phyloP scores from a whole-genome alignment of 148 eudicot species.

The Dianthus caryophyllus region DNA sequence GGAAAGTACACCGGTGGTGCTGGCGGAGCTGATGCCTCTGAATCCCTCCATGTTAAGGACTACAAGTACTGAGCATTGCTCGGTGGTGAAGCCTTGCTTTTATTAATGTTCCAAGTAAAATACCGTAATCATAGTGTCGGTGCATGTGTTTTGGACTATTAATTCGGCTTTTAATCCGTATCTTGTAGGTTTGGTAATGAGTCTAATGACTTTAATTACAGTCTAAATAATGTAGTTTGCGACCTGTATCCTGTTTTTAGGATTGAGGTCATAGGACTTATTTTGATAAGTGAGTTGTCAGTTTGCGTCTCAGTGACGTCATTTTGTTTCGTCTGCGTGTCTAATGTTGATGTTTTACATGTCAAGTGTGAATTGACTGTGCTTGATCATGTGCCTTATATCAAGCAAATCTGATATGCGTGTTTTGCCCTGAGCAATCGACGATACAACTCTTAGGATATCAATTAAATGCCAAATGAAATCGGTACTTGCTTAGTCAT shows the following conservation, averaged over 20 bases:
- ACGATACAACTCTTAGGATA: too few species aligned
- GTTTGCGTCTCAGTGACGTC: too few species aligned
- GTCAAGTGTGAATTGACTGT: too few species aligned
- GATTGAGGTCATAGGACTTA: neutral
- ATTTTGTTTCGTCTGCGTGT: too few species aligned
- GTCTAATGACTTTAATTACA: too few species aligned
- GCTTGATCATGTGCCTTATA: too few species aligned
- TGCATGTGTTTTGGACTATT: conserved; percentile 13
- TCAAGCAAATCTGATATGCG: too few species aligned
- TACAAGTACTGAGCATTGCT: conserved; percentile 64
- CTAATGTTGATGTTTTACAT: neutral
- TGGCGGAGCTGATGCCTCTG: conserved; percentile 66
- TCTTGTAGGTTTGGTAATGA: conserved; percentile 16
- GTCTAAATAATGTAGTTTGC: conserved; percentile 5
- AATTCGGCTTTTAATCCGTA: neutral
- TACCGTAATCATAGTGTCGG: conserved; percentile 11
- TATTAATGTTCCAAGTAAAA: conserved; percentile 7
- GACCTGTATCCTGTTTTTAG: neutral
- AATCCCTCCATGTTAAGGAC: conserved; percentile 91
- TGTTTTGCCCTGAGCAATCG: too few species aligned
- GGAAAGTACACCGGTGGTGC: conserved; percentile 70
- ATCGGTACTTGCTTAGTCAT: too few species aligned
- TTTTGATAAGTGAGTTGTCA: neutral
- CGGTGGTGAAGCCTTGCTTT: conserved; percentile 5
- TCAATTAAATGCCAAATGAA: too few species aligned